Evolutionary conservation across 768 basidiomycete genomes (phyloP), one percentile per base, ranked within the genome.

Genomic region (Tylopilus intermedius): DNA sequence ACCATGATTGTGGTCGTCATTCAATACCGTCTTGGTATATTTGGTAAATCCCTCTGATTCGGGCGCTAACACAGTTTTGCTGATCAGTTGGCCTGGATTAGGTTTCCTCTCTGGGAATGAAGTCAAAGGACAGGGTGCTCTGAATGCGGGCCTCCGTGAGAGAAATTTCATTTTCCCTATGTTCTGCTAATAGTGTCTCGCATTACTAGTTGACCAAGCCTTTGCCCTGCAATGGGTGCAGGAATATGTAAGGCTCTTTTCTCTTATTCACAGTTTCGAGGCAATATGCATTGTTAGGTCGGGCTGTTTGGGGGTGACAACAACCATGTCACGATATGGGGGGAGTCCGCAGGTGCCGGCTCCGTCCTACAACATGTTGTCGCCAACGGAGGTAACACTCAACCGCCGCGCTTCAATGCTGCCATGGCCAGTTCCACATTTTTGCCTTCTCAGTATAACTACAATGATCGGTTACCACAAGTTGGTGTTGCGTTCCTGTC

Each of bases 221-320:
- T 67, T 68, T 50, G 71, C 71, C 21, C 49, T 73, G 1, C 42
- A 57, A 22, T 73, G 72, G 72, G 62, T 72, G 0, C 72, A 73
- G 29, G 48, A 61, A 18, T 47, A 72, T 32, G 72, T 73, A 57
- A 1, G 57, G 7, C 32, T 43, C 11, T 40, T n/a, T 5, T 5
- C 1, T 24, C 18, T 2, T 4, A 9, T 11, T 2, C 3, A 29
- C 8, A 8, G 26, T 44, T 1, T 50, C 10, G 7, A 15, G 33
- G 2, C 42, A 24, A 24, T 24, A 24, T 15, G n/a, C 13, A 2
- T 22, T 45, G 24, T 24, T 24, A 72, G 72, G 71, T 71, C 11
- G 49, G 47, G 15, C 50, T 35, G 15, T 72, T 72, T 43, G 70
- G 71, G 32, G 71, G 71, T 1, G 69, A 72, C 53, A 56, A 60